Evolutionary conservation across 140 eudicot species (phyloP).

Genomic region (Erigeron philadelphicus): DNA sequence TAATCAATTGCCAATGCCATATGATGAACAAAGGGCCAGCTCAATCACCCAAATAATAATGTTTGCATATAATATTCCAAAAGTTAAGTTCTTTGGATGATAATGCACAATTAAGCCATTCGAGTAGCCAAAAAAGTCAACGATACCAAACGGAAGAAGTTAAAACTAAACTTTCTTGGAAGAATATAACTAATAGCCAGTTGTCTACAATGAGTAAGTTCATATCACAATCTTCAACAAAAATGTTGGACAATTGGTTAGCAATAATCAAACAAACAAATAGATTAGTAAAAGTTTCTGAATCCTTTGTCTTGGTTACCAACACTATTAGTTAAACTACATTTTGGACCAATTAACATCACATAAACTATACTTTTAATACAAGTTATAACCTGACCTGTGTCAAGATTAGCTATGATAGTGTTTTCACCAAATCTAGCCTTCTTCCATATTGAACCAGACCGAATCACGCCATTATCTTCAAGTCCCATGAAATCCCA

Average conservation of each 20-base stretch:
- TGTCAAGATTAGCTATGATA: conserved; percentile 87
- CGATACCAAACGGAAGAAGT: conserved; percentile 33
- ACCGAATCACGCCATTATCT: conserved; percentile 42
- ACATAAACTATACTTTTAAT: conserved; percentile 12
- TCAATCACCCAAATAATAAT: conserved; percentile 4
- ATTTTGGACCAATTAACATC: conserved; percentile 20
- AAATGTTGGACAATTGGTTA: conserved; percentile 29
- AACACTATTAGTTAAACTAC: conserved; percentile 21
- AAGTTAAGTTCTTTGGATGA: conserved; percentile 17
- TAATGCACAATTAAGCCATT: conserved; percentile 26
- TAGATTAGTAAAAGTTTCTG: conserved; percentile 10
- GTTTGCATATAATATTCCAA: conserved; percentile 1
- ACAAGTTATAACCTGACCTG: conserved; percentile 46
- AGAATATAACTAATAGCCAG: conserved; percentile 28
- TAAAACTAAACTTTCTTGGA: conserved; percentile 28
- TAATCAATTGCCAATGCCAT: conserved; percentile 22
- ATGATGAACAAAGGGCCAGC: conserved; percentile 12
- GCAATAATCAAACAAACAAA: conserved; percentile 6
- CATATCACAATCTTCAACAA: conserved; percentile 29
- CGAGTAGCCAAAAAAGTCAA: conserved; percentile 36
- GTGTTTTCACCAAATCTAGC: conserved; percentile 80
- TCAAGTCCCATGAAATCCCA: conserved; percentile 95
- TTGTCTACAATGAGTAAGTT: conserved; percentile 24
- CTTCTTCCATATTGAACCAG: conserved; percentile 73
- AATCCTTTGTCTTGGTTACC: conserved; percentile 8